Percentiles rank a stretch among this genome's conserved stretches.
phyloP scores from a whole-genome alignment of 306 rosid species.

The Lathyrus oleraceus region DNA sequence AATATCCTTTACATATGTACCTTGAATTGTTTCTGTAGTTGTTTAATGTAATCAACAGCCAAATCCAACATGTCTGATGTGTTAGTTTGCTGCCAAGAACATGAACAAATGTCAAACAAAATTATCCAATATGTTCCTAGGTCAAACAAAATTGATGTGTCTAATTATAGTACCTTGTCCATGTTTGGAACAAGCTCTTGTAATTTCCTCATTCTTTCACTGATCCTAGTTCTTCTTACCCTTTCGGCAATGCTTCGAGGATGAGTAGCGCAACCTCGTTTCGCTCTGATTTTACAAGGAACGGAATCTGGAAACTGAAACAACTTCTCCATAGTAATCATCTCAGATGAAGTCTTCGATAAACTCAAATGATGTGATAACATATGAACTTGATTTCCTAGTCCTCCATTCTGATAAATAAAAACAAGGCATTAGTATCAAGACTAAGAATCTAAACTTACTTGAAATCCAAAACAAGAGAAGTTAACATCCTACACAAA shows the following conservation, averaged over 20 bases:
- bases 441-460: constrained; percentile 23
- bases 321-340: constrained; percentile 65
- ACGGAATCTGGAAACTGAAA: constrained; percentile 82
- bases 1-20: constrained; percentile 42
- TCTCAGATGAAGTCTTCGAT: constrained; percentile 68
- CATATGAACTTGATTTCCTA: constrained; percentile 54
- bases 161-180: constrained; percentile 70
- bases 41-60: constrained; percentile 87
- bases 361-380: constrained; percentile 81
- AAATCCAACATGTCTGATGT: constrained; percentile 99
- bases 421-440: constrained; percentile 3
- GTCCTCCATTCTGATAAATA: constrained; percentile 63
- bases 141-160: not conserved
- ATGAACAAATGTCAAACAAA: constrained; percentile 20
- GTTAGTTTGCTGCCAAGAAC: constrained; percentile 80
- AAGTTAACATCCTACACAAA: constrained; percentile 29
- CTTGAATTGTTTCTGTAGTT: constrained; percentile 89
- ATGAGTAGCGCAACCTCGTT: constrained; percentile 97
- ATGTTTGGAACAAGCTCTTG: constrained; percentile 97
- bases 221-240: constrained; percentile 88
- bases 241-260: constrained; percentile 99
- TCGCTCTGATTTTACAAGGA: constrained; percentile 92
- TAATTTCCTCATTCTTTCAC: constrained; percentile 92
- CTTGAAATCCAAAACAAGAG: not conserved
- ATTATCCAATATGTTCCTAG: not conserved